A percentile compares a stretch with the other conserved stretches of the same genome.
These are phyloP conservation scores for Physaria fendleri DNA, from an alignment of 345 rosid genomes.

Conservation along the genomic window DNA sequence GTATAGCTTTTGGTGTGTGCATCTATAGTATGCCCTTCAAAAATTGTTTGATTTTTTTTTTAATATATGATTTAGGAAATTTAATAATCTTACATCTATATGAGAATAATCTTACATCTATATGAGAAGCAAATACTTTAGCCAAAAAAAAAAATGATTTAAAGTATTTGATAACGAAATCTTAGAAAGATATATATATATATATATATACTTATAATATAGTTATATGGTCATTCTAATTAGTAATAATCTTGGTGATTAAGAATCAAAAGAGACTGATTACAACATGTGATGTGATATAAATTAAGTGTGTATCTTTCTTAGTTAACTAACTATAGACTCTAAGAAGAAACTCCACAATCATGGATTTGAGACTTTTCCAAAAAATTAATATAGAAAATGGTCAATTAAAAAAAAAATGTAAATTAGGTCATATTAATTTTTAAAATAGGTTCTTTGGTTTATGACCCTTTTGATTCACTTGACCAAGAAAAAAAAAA, in stretches of 20 bases:
- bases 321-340: slow-evolving; percentile 5
- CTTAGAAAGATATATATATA: slow-evolving; percentile 2
- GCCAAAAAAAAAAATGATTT: not conserved
- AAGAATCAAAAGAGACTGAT: slow-evolving; percentile 15
- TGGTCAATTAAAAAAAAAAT: too few species aligned
- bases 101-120: too few species aligned
- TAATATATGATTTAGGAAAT: not conserved
- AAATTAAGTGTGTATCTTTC: not conserved
- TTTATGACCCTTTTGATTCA: too few species aligned
- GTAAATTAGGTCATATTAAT: too few species aligned
- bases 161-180: not conserved
- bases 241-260: not conserved
- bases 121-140: not conserved
- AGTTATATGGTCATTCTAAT: slow-evolving; percentile 1
- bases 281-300: slow-evolving; percentile 17
- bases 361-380: too few species aligned
- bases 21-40: slow-evolving; percentile 71
- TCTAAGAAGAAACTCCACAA: too few species aligned
- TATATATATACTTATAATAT: not conserved
- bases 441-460: too few species aligned
- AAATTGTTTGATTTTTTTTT: not conserved
- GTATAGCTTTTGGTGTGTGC: slow-evolving; percentile 80
- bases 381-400: too few species aligned
- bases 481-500: too few species aligned
- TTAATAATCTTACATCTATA: not conserved